phyloP scores from a whole-genome alignment of 2,329 filamentous ascomycete genomes.

The Trichoderma asperellum region DNA sequence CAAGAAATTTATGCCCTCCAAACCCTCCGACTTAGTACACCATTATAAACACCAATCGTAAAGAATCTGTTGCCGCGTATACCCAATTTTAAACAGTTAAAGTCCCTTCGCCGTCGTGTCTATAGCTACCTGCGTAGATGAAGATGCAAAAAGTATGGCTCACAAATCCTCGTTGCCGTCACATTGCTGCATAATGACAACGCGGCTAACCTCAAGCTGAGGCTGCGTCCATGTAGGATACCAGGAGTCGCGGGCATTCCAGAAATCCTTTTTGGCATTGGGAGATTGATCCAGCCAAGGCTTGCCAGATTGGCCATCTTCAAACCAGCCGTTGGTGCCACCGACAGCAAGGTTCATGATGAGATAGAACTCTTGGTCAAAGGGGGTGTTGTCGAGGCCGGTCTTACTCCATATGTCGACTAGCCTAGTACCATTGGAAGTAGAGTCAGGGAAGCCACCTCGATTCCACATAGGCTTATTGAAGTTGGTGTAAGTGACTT shows the following conservation, averaged over 20 bases:
- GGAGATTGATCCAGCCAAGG: constrained; percentile 75
- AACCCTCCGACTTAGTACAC: neutral
- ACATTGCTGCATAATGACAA: constrained; percentile 73
- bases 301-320: constrained; percentile 71
- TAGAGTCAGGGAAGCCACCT: constrained; percentile 67
- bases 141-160: constrained; percentile 1
- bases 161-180: constrained; percentile 61
- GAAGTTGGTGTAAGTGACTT: constrained; percentile 80
- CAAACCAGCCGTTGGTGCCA: constrained; percentile 81
- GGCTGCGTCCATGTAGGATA: constrained; percentile 71
- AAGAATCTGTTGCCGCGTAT: neutral
- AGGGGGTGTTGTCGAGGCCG: constrained; percentile 66
- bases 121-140: neutral
- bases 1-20: constrained; percentile 5
- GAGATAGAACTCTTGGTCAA: constrained; percentile 76
- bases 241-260: constrained; percentile 69
- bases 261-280: constrained; percentile 76
- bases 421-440: constrained; percentile 67
- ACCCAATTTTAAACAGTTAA: neutral
- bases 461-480: constrained; percentile 68
- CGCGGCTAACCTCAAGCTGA: constrained; percentile 69
- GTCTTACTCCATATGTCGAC: constrained; percentile 67
- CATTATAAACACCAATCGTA: neutral
- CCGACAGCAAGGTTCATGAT: constrained; percentile 78
- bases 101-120: neutral